Base-by-base conservation (phyloP, 306 rosid species). In the Dryas octopetala region DNA sequence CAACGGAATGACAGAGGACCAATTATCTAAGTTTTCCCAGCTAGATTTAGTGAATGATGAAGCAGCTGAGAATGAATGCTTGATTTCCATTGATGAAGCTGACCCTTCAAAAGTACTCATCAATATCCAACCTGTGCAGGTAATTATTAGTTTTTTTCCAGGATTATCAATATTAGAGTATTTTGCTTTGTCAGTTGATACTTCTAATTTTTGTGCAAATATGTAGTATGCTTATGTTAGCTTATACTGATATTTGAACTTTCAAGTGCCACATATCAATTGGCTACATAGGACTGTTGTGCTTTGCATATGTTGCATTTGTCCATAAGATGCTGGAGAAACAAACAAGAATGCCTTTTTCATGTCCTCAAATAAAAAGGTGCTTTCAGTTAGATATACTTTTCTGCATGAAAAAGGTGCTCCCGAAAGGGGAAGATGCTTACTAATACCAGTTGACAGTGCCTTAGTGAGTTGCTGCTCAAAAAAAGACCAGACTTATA, bases 121-220 rank as follows among this genome's bases (percentile, higher is more conserved):
- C 61, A 83, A 81, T 59, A 47, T 68, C 72, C 87, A 83, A 70
- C 62, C 79, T 0, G 74, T 83, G 74, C 74, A 80, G 97, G 99
- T 95, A 88, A 74, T 9, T 76, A 74, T 9, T 76, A 62, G 19
- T 45, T 54, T 26, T 68, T 62, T 64, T 26, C 11, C 5, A 1
- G 38, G 54, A 73, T 54, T 73, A 23, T 78, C 43, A 61, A 75
- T 62, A 60, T 55, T 48, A n/a, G 43, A 75, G 75, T 67, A 74
- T 82, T 62, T 62, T 23, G 17, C 66, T 77, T 80, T 47, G 46
- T 75, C 53, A 51, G 7, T 73, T 26, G 66, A 19, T 44, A 69
- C 48, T 9, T 55, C 9, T 7, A 71, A 28, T 43, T 17, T 9
- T 43, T 55, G 66, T 43, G 66, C 66, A 59, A 17, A 52, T 28